A percentile compares a stretch with the other conserved stretches of the same genome.
These are phyloP conservation scores for Ogataea thermomethanolica DNA, from an alignment of 805 yeast genomes.

Conservation along the genomic window DNA sequence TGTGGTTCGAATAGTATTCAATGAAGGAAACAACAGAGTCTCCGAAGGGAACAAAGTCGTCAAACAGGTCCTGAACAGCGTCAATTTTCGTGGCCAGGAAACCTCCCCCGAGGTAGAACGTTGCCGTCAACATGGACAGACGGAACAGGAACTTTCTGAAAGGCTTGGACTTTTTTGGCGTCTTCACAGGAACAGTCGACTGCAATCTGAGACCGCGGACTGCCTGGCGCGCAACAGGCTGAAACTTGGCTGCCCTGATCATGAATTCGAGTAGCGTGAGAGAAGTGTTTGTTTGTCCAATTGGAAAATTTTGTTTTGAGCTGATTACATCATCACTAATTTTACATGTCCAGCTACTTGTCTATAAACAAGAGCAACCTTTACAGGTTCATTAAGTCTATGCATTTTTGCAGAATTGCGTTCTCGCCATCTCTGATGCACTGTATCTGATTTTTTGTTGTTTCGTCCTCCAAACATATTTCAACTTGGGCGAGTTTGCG, in stretches of 20 bases:
- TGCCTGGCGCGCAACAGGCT: slow-evolving; percentile 12
- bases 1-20: slow-evolving; percentile 37
- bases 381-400: slow-evolving; percentile 1
- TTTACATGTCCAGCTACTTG: not conserved
- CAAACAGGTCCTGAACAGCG: slow-evolving; percentile 56
- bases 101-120: slow-evolving; percentile 57
- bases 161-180: slow-evolving; percentile 19
- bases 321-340: slow-evolving; percentile 3
- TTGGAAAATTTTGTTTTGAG: slow-evolving; percentile 14
- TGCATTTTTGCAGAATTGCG: slow-evolving; percentile 2
- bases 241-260: slow-evolving; percentile 7
- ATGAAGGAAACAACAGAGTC: slow-evolving; percentile 48
- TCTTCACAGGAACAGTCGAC: slow-evolving; percentile 22
- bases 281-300: slow-evolving; percentile 12
- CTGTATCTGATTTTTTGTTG: not conserved
- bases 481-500: not conserved
- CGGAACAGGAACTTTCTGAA: slow-evolving; percentile 27
- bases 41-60: slow-evolving; percentile 63
- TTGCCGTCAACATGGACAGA: slow-evolving; percentile 24
- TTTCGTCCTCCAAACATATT: not conserved
- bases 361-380: not conserved
- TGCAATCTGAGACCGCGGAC: slow-evolving; percentile 22
- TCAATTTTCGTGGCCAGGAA: slow-evolving; percentile 54
- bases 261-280: not conserved
- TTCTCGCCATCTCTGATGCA: slow-evolving; percentile 2